Evolutionary conservation across 768 basidiomycete genomes (phyloP).

Genomic region (Agrocybe pediades): DNA sequence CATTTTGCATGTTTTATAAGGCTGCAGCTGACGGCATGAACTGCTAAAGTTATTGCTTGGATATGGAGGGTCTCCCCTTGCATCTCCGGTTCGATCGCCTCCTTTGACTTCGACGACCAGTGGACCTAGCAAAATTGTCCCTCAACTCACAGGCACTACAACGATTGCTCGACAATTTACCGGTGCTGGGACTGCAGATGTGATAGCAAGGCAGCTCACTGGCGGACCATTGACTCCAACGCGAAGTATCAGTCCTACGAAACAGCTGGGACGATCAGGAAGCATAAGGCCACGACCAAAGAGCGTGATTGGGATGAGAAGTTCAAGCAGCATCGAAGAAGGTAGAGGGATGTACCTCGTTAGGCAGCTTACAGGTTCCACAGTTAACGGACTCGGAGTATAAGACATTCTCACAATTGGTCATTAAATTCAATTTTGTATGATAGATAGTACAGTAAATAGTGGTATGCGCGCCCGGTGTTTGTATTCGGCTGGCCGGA

Average conservation of each 20-base stretch:
- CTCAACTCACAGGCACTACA: conserved; percentile 72
- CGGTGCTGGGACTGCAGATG: conserved; percentile 47
- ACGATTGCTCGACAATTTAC: conserved; percentile 79
- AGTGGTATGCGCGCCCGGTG: background rate
- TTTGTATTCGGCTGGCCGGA: background rate
- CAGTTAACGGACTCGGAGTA: conserved; percentile 9
- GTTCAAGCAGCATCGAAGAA: conserved; percentile 63
- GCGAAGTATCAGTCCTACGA: conserved; percentile 76
- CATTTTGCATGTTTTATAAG: background rate
- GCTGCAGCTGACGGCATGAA: background rate
- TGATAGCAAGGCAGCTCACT: conserved; percentile 58
- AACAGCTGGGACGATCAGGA: conserved; percentile 51
- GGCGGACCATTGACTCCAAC: conserved; percentile 70
- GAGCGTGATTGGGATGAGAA: conserved; percentile 75
- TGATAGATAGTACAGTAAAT: background rate
- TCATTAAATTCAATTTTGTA: background rate
- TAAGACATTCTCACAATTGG: conserved; percentile 9
- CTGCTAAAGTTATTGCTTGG: conserved; percentile 54
- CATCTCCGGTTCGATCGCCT: conserved; percentile 54
- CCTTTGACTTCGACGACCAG: conserved; percentile 48
- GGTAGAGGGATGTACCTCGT: conserved; percentile 78
- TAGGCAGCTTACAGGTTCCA: conserved; percentile 72
- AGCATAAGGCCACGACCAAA: conserved; percentile 64
- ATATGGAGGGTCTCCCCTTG: conserved; percentile 48
- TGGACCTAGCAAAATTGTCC: conserved; percentile 35